Evolutionary conservation across 768 basidiomycete genomes (phyloP).

Genomic region (Lactarius tabidus): DNA sequence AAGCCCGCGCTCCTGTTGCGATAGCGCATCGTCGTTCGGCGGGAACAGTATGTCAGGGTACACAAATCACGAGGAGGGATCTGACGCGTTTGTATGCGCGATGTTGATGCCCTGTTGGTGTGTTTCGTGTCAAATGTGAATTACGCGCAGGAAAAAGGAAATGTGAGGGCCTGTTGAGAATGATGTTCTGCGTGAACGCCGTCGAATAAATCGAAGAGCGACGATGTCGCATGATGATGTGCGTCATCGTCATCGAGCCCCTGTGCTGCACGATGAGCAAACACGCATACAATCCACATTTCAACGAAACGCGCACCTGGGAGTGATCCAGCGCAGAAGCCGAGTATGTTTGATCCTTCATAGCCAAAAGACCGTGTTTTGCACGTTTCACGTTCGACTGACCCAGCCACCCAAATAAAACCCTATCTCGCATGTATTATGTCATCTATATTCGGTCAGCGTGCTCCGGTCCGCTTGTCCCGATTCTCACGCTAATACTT

Average conservation of each 20-base stretch:
- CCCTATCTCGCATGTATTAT: not conserved
- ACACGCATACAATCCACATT: not conserved
- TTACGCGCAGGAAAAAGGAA: not conserved
- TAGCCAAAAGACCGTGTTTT: not conserved
- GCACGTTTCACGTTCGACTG: not conserved
- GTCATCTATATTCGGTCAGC: not conserved
- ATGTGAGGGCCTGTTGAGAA: not conserved
- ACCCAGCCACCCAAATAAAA: too few relatives aligned
- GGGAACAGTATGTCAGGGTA: too few relatives aligned
- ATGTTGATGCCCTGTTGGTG: not conserved
- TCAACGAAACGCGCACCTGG: not conserved
- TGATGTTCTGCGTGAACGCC: not conserved
- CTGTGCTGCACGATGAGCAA: too few relatives aligned
- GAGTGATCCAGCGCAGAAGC: not conserved
- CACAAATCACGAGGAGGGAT: not conserved
- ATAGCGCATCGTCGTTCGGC: too few relatives aligned
- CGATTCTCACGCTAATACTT: conserved; percentile 39
- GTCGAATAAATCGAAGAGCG: not conserved
- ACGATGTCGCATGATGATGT: not conserved
- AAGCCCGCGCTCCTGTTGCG: too few relatives aligned
- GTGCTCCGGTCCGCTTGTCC: conserved; percentile 34
- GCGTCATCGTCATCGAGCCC: not conserved
- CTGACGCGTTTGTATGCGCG: not conserved
- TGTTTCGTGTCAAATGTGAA: not conserved
- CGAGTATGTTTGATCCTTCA: not conserved